Conservation (phyloP, 345 rosid species). For the Corchorus capsularis region DNA sequence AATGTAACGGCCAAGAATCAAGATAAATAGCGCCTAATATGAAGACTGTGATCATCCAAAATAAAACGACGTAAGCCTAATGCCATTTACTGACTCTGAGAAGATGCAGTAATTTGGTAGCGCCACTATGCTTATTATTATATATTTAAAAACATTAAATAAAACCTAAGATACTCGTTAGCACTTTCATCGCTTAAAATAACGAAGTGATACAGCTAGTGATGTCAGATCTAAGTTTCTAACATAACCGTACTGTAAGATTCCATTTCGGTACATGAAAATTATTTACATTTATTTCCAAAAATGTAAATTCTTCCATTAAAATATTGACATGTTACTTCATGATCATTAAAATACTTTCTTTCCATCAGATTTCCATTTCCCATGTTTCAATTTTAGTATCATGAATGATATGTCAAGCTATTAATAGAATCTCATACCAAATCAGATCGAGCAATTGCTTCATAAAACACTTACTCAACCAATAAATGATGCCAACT, state of each 20-base stretch:
- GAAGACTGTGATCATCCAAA: background rate
- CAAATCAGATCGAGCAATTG: background rate
- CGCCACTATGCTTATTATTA: background rate
- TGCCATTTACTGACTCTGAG: background rate
- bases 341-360: background rate
- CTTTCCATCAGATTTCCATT: background rate
- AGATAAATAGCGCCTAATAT: background rate
- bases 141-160: background rate
- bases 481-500: background rate
- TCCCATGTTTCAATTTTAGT: background rate
- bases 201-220: background rate
- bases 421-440: background rate
- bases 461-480: background rate
- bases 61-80: background rate
- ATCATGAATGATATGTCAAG: background rate
- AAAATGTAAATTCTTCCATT: constrained; percentile 3
- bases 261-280: too few species aligned
- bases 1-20: background rate
- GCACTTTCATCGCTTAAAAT: background rate
- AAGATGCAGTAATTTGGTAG: background rate
- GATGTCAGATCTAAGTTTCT: background rate
- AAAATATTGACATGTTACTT: background rate
- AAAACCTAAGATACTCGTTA: background rate
- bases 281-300: background rate
- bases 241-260: background rate